Conservation (phyloP, 2,329 filamentous ascomycete genomes). For the Ophiosphaerella korrae region DNA sequence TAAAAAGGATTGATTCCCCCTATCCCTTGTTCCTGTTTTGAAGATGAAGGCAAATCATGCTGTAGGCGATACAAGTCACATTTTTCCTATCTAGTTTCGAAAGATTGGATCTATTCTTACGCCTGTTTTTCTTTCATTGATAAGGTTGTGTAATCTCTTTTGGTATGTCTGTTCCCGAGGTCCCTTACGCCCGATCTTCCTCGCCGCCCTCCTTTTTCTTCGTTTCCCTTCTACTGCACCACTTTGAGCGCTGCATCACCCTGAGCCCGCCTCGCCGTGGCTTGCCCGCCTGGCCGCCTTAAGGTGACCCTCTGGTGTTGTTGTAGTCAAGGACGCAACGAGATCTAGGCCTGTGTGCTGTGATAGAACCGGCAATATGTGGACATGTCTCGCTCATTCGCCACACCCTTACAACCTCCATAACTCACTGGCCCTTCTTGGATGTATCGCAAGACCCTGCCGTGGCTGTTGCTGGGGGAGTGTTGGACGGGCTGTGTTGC, state of each 20-base stretch:
- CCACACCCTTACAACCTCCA: conserved; percentile 33
- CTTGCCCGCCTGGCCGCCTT: conserved; percentile 48
- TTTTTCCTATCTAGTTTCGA: conserved; percentile 6
- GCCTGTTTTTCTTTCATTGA: conserved; percentile 22
- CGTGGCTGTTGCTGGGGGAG: conserved; percentile 43
- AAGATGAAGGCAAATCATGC: conserved; percentile 5
- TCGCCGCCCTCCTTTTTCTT: conserved; percentile 47
- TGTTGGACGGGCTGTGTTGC: conserved; percentile 33
- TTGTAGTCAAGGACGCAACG: conserved; percentile 34
- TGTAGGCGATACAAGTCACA: conserved; percentile 6
- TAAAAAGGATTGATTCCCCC: conserved; percentile 41
- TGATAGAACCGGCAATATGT: conserved; percentile 49
- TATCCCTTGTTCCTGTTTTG: conserved; percentile 28
- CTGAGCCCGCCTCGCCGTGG: conserved; percentile 39
- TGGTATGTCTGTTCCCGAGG: conserved; percentile 49
- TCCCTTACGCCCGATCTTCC: conserved; percentile 49
- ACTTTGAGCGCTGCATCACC: conserved; percentile 26
- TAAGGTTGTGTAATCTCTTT: conserved; percentile 45
- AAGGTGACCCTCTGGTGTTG: conserved; percentile 33
- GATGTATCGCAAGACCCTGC: conserved; percentile 46
- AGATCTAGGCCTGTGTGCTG: conserved; percentile 29
- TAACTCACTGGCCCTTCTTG: conserved; percentile 39
- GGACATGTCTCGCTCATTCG: conserved; percentile 52
- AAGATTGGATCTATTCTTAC: conserved; percentile 7
- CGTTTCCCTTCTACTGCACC: conserved; percentile 18